Evolutionary conservation across 768 basidiomycete species (phyloP).

Genomic region (Macrolepiota fuliginosa): DNA sequence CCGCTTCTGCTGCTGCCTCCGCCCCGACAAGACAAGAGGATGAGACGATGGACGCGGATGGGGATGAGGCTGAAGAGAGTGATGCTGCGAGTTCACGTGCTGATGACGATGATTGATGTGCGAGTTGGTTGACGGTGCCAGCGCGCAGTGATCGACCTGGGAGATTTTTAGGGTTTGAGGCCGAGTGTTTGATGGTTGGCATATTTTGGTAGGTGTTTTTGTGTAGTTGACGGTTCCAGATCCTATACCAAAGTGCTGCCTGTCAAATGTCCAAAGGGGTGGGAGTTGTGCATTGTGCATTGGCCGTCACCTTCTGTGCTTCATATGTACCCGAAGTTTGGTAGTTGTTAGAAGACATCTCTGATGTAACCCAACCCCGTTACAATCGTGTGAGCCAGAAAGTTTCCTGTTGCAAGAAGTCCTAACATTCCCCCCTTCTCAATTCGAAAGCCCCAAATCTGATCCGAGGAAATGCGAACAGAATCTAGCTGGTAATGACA

Average conservation of each 20-base stretch:
- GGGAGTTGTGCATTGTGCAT: background rate
- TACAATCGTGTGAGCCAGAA: background rate
- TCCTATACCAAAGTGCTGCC: background rate
- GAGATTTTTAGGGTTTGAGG: too few relatives aligned
- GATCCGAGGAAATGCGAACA: background rate
- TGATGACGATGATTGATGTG: conserved; percentile 22
- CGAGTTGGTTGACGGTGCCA: background rate
- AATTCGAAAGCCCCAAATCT: background rate
- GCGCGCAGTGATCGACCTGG: background rate
- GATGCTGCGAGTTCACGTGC: conserved; percentile 58
- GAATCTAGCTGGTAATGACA: background rate
- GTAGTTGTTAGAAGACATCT: background rate
- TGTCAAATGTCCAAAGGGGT: background rate
- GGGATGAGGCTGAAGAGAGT: conserved; percentile 25
- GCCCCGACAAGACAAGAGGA: background rate
- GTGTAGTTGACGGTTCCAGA: background rate
- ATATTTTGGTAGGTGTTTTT: too few relatives aligned
- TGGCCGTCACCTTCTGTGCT: background rate
- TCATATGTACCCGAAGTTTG: background rate
- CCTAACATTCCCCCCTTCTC: too few relatives aligned
- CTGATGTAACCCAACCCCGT: background rate
- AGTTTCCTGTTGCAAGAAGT: background rate
- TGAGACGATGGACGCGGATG: background rate
- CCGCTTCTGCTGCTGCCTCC: conserved; percentile 36
- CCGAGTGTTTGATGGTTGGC: too few relatives aligned